Evolutionary conservation across 164 flowering plant genomes (phyloP).

Genomic region (Berberis vulgaris): DNA sequence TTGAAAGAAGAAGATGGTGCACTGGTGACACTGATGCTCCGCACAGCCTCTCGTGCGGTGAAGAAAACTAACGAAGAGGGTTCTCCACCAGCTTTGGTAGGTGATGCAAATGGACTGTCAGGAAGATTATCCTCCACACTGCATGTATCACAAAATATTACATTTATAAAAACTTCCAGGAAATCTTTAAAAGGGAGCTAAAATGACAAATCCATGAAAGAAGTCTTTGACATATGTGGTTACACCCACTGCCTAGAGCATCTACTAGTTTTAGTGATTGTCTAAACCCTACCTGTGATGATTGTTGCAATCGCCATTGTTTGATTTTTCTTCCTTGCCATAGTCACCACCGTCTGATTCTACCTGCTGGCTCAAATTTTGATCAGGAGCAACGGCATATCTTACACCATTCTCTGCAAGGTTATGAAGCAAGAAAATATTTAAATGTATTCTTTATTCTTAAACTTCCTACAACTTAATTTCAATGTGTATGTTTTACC

Average conservation of each 20-base stretch:
- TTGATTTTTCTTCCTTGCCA: conserved; percentile 11
- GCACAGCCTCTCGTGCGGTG: conserved; percentile 15
- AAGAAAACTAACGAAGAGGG: conserved; percentile 22
- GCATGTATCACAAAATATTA: not conserved
- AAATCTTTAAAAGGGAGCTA: not conserved
- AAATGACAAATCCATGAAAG: no score
- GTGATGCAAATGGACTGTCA: conserved; percentile 69
- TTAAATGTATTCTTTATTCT: not conserved
- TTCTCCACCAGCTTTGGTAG: conserved; percentile 13
- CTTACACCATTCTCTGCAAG: conserved; percentile 22
- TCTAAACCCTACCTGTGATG: not conserved
- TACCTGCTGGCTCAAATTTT: conserved; percentile 4
- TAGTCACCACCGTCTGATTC: conserved; percentile 8
- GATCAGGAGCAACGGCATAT: not conserved
- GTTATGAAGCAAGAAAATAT: not conserved
- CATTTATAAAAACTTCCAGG: not conserved
- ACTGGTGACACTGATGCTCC: conserved; percentile 1
- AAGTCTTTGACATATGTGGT: not conserved
- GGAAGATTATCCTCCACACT: conserved; percentile 82
- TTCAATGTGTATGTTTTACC: not conserved
- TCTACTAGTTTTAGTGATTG: no score
- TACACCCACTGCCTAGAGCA: not conserved
- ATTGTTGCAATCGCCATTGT: conserved; percentile 13
- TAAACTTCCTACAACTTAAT: not conserved
- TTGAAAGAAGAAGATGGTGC: conserved; percentile 6